These are phyloP conservation scores for Sphagnum fallax DNA, from an alignment of 228 moss, liverwort and hornwort genomes.

Conservation along the genomic window DNA sequence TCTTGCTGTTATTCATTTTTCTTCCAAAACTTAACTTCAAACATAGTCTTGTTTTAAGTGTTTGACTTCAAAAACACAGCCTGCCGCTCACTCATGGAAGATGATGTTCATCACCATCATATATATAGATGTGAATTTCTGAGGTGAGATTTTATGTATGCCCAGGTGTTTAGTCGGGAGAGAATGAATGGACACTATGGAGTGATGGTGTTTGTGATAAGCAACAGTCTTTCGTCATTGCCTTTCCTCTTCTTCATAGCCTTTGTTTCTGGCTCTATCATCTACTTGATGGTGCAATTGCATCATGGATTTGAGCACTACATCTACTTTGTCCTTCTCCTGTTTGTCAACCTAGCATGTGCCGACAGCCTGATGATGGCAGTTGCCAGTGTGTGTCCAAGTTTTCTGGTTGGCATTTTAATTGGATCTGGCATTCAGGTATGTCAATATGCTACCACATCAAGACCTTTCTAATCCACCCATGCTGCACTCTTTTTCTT, in stretches of 20 bases:
- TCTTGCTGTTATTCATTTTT: not conserved
- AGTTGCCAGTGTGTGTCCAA: conserved; percentile 51
- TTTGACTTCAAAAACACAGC: too few species aligned
- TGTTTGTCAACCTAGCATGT: conserved; percentile 39
- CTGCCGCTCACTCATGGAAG: not conserved
- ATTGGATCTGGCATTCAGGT: conserved; percentile 56
- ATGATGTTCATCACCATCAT: too few species aligned
- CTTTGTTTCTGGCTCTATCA: conserved; percentile 25
- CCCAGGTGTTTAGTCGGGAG: conserved; percentile 54
- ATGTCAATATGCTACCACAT: not conserved
- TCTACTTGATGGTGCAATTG: conserved; percentile 44
- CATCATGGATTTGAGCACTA: conserved; percentile 37
- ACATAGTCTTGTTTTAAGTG: too few species aligned
- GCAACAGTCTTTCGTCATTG: conserved; percentile 43
- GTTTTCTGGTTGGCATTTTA: conserved; percentile 63
- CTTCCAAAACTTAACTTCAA: not conserved
- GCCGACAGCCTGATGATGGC: conserved; percentile 73
- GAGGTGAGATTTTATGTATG: too few species aligned
- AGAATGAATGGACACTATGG: conserved; percentile 61
- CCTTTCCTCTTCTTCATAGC: conserved; percentile 50
- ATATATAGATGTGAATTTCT: too few species aligned
- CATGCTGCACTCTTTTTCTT: not conserved
- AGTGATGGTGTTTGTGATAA: conserved; percentile 45
- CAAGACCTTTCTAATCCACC: not conserved
- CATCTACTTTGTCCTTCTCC: conserved; percentile 43